Conservation (phyloP, 495 filamentous ascomycete species). For the Penicillium macrosclerotiorum region DNA sequence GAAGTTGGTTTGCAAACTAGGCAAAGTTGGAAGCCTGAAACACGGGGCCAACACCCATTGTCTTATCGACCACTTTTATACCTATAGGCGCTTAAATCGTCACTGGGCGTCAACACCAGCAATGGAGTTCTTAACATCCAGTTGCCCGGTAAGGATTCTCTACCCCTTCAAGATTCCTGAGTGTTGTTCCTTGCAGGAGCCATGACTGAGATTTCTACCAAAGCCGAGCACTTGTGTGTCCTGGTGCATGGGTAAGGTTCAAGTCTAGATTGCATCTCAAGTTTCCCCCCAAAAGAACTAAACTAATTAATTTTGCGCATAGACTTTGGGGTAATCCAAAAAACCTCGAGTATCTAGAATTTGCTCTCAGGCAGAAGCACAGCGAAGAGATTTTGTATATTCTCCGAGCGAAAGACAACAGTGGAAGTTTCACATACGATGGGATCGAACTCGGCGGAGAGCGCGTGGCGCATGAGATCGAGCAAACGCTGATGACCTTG, state of each 20-base stretch:
- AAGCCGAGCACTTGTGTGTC: slow-evolving; percentile 79
- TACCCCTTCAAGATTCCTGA: too few species aligned
- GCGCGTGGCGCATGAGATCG: slow-evolving; percentile 83
- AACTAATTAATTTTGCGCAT: slow-evolving; percentile 8
- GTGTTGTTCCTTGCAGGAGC: background rate
- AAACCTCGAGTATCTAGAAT: slow-evolving; percentile 72
- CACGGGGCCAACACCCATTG: background rate
- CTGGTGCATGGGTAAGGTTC: slow-evolving; percentile 82
- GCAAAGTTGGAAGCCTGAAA: background rate
- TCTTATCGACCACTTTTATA: slow-evolving; percentile 4
- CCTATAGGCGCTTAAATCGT: background rate
- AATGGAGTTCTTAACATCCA: too few species aligned
- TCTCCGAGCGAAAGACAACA: slow-evolving; percentile 74
- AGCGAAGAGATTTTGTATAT: slow-evolving; percentile 66
- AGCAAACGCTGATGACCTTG: slow-evolving; percentile 71
- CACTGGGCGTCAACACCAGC: too few species aligned
- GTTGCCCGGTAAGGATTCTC: too few species aligned
- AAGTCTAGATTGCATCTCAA: background rate
- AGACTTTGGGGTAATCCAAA: slow-evolving; percentile 91
- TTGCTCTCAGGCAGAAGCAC: slow-evolving; percentile 62
- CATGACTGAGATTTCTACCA: slow-evolving; percentile 11
- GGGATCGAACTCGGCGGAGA: slow-evolving; percentile 90
- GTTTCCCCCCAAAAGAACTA: too few species aligned
- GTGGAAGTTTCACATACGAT: slow-evolving; percentile 86
- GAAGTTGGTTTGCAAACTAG: background rate